Base-by-base conservation (phyloP, 805 yeast genomes). In the Saccharomycopsis sp. region DNA sequence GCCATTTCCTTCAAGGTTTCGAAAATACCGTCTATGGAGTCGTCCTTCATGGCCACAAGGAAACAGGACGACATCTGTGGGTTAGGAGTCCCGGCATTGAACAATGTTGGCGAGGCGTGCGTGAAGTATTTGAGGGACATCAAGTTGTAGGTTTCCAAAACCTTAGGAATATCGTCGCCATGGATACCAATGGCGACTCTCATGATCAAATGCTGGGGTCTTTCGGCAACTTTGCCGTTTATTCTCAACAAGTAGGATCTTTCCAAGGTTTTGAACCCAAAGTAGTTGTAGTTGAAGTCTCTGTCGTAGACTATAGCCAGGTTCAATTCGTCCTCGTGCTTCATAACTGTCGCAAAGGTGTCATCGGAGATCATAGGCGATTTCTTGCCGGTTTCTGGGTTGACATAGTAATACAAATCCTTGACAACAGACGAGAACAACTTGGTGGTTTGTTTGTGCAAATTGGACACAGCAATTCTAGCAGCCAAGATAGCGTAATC, bases 401-500 rank as follows among this genome's bases (percentile, higher is more conserved):
- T 89, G 64, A 86, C 76, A 70, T 90, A 92, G 63, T 78, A 78
- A 72, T 84, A 90, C 64, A 92, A 77, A 59, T 85, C 85, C 61
- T 79, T 79, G 57, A 88, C 75, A 53, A 90, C 96, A 65, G 83
- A 84, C 46, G 95, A 85, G 66, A 88, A 92, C 67, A 79, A 87
- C 72, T 88, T 87, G 61, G 90, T 87, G 55, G 97, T 91, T 75
- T 91, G 96, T 74, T 91, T 91, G 77, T 92, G 97, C 69, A 94
- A 79, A 71, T 90, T 90, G 48, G 97, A 89, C 57, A 94, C 85
- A 20, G 98, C 97, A 61, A 92, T 87, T 75, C 99, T 85, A 40
- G 98, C 97, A 56, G 97, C 97, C 66, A 91, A 79, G 50, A 85
- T 83, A 24, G 97, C 97, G 67, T 92, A 91, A 74, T 94, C 98